These are phyloP conservation scores for Musa acuminata DNA, from an alignment of 176 grass and related monocot species.

Conservation along the genomic window DNA sequence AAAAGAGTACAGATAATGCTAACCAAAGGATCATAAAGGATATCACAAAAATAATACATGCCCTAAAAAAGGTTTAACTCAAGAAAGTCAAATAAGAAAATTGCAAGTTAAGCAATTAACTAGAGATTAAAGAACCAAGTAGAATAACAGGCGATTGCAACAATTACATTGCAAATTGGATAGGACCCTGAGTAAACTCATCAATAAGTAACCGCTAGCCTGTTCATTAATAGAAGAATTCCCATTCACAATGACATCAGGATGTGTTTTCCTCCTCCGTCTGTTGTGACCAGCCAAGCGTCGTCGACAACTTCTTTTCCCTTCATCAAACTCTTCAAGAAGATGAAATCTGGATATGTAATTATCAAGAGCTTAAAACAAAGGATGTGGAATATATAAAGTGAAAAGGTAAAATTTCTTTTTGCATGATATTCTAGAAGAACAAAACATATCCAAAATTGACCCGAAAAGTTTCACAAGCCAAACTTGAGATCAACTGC, in stretches of 20 bases:
- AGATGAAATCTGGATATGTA: slow-evolving; percentile 67
- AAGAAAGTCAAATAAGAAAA: not conserved
- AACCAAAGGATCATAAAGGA: not conserved
- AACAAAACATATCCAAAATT: no score
- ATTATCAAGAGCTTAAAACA: not conserved
- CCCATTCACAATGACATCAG: slow-evolving; percentile 43
- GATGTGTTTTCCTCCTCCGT: slow-evolving; percentile 72
- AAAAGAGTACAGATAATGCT: not conserved
- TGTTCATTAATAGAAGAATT: slow-evolving; percentile 47
- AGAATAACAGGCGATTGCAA: not conserved
- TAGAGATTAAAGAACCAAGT: not conserved
- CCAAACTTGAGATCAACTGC: no score
- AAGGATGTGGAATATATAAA: not conserved
- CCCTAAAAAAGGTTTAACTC: not conserved
- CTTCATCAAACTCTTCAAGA: slow-evolving; percentile 97
- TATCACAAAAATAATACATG: not conserved
- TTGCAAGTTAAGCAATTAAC: not conserved
- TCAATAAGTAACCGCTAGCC: slow-evolving; percentile 59
- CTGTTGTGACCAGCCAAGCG: slow-evolving; percentile 90
- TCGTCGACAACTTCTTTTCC: slow-evolving; percentile 89
- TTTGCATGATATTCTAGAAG: no score
- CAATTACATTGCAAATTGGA: slow-evolving; percentile 67
- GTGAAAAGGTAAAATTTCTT: not conserved
- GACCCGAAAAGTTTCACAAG: no score
- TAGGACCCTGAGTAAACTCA: slow-evolving; percentile 79